A percentile compares a stretch with the other conserved stretches of the same genome.
Evolutionary conservation across 139 green algal genomes (phyloP).

Genomic region (Chlamydomonas urium): DNA sequence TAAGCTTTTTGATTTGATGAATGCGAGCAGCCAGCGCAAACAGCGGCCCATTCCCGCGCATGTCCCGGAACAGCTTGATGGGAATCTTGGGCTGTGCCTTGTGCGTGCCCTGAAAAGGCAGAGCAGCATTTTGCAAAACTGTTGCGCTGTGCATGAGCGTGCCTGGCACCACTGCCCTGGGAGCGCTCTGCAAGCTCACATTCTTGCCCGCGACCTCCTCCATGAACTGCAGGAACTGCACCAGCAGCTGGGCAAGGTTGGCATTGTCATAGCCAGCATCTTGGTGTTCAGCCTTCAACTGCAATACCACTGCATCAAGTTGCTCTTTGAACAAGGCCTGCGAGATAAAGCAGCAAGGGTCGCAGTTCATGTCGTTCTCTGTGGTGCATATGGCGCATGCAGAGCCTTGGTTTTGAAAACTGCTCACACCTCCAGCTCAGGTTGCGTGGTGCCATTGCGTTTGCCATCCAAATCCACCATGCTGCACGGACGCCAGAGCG

Average conservation of each 20-base stretch:
- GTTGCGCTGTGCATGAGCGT: not conserved
- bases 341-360: too few species aligned
- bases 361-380: too few species aligned
- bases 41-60: constrained; percentile 43
- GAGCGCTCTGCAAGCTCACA: constrained; percentile 23
- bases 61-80: constrained; percentile 37
- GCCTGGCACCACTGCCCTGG: not conserved
- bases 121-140: too few species aligned
- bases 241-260: constrained; percentile 46
- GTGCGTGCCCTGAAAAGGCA: constrained; percentile 22
- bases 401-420: too few species aligned
- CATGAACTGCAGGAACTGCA: constrained; percentile 74
- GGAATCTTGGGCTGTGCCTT: constrained; percentile 50
- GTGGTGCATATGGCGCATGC: too few species aligned
- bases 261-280: constrained; percentile 59
- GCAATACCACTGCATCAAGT: constrained; percentile 44
- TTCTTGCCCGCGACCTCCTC: constrained; percentile 74
- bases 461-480: too few species aligned
- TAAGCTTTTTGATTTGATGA: constrained; percentile 45
- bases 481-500: too few species aligned
- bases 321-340: not conserved
- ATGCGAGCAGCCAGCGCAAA: constrained; percentile 49
- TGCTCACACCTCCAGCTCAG: too few species aligned
- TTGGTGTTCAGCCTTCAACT: constrained; percentile 44
- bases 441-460: too few species aligned